These are phyloP conservation scores for Trametes gibbosa DNA, from an alignment of 768 basidiomycete species.

Conservation along the genomic window DNA sequence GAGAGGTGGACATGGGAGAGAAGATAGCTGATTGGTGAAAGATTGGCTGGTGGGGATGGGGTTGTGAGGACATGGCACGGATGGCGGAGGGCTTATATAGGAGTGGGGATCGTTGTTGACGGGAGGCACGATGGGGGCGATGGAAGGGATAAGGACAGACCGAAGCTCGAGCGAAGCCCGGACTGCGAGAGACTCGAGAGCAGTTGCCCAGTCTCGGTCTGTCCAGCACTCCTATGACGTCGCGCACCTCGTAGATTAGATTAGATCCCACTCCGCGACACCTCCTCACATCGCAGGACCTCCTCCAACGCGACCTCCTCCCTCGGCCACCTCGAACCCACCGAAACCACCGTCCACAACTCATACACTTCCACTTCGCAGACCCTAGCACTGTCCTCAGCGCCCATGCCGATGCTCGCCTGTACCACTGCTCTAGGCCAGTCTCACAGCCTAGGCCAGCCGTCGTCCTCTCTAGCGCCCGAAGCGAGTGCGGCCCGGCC, in stretches of 20 bases:
- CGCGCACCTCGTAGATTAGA: conserved; percentile 1
- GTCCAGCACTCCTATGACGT: conserved; percentile 8
- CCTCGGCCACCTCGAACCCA: background rate
- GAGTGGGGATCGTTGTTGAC: background rate
- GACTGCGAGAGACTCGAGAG: background rate
- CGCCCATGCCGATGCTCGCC: background rate
- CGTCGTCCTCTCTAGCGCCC: background rate
- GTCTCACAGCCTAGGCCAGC: background rate
- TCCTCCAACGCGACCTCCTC: too few relatives aligned
- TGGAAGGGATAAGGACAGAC: conserved; percentile 1
- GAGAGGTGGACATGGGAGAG: conserved; percentile 4
- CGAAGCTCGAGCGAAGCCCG: conserved; percentile 6
- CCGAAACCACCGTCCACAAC: background rate
- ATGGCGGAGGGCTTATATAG: conserved; percentile 5
- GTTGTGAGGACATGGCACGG: background rate
- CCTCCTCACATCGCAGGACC: background rate
- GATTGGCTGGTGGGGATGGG: background rate
- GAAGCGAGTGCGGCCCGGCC: background rate
- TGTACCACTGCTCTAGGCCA: background rate
- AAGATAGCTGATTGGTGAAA: background rate
- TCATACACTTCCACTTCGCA: background rate
- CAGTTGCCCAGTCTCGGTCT: conserved; percentile 6
- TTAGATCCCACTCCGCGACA: conserved; percentile 1
- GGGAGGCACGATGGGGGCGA: background rate
- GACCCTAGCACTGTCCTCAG: background rate